phyloP scores from a whole-genome alignment of 148 eudicot genomes.

The Chenopodium album region DNA sequence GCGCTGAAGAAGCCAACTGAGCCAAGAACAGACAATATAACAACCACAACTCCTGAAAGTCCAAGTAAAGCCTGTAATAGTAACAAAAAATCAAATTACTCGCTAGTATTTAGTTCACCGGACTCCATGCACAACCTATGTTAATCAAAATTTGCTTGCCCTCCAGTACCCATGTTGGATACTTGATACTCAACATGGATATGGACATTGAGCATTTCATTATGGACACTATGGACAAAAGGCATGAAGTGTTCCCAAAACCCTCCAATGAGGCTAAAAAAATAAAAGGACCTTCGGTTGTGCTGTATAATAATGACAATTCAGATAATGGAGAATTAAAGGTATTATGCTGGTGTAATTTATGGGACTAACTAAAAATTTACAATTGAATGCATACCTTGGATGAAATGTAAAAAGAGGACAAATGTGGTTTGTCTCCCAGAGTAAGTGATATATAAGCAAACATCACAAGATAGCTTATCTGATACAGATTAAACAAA shows the following conservation, averaged over 20 bases:
- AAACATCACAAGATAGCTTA: conserved; percentile 74
- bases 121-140: background rate
- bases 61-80: conserved; percentile 58
- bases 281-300: background rate
- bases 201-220: background rate
- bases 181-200: background rate
- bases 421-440: conserved; percentile 45
- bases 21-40: conserved; percentile 62
- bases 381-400: conserved; percentile 32
- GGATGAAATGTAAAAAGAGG: conserved; percentile 51
- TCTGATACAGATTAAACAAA: conserved; percentile 34
- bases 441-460: conserved; percentile 61
- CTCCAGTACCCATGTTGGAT: background rate
- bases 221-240: background rate
- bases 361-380: background rate
- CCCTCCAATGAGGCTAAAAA: background rate
- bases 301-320: background rate
- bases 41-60: conserved; percentile 62
- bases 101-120: background rate
- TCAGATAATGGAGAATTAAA: background rate
- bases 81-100: background rate
- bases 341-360: background rate
- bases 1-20: conserved; percentile 69
- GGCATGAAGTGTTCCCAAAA: background rate
- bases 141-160: background rate